Evolutionary conservation across 2,329 filamentous ascomycete genomes (phyloP), one percentile per base, ranked within the genome.

Genomic region (Fusarium brachygibbosum): DNA sequence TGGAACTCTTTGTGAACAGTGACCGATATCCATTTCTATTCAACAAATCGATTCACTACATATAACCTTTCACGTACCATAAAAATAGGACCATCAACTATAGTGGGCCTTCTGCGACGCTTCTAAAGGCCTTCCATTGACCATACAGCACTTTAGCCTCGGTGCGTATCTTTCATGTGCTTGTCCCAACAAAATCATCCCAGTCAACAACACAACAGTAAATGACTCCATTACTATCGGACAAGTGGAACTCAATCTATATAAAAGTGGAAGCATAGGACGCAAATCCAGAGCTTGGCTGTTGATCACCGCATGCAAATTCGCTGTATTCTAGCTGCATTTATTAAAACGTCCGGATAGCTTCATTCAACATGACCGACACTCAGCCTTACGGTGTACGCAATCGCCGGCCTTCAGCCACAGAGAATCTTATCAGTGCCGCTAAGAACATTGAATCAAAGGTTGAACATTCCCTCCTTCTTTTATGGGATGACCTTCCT

Each of bases 401-500:
- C 54, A 74, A 71, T 29, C 77, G 76, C 51, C 76, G 69, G 32
- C 67, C 59, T 29, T 76, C 69, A 73, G 76, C 55, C 73, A 76
- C 71, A 19, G 70, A 68, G n/a, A 60, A 58, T 74, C 75, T 56
- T 72, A 25, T 76, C 76, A 41, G 21, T 37, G 48, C 73, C 32
- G 63, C 71, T 37, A 74, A 70, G 29, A 63, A 71, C 35, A 31
- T 79, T 56, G 84, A 86, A 63, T 66, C 76, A 9, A 82, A 78
- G 52, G 72, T 84, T 37, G 79, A 82, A 25, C 65, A 75, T 5
- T 77, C 81, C 2, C 76, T 85, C 6, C 81, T 86, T 34, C 69
- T 87, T n/a, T 77, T 82, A 58, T 89, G 86, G 86, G 84, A 88
- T 68, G 86, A 88, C 56, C 83, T 89, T 12, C 85, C 86, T 14